A percentile compares a stretch with the other conserved stretches of the same genome.
Evolutionary conservation across 1,284 basidiomycete species (phyloP).

Genomic region (Tranzscheliella williamsii): DNA sequence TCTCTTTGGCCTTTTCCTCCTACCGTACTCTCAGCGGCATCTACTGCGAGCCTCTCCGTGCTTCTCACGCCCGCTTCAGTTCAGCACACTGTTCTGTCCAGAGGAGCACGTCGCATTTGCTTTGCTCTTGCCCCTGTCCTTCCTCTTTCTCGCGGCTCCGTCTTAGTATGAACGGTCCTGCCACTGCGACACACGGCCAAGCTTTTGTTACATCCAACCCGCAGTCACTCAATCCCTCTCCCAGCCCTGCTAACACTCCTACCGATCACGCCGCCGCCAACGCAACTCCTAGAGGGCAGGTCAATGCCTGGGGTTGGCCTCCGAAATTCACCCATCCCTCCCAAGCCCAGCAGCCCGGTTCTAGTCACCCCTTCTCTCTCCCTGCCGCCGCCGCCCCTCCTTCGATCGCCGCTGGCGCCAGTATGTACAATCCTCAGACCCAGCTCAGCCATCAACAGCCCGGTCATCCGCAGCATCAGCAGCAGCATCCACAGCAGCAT

Average conservation of each 20-base stretch:
- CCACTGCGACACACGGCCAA: constrained; percentile 30
- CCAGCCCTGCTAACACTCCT: constrained; percentile 12
- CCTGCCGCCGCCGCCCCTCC: constrained; percentile 16
- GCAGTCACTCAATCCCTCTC: constrained; percentile 9
- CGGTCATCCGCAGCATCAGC: constrained; percentile 11
- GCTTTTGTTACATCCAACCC: constrained; percentile 22
- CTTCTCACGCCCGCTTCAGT: too few relatives aligned
- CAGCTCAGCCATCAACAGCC: constrained; percentile 16
- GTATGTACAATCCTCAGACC: constrained; percentile 25
- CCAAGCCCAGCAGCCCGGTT: constrained; percentile 6
- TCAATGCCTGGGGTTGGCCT: constrained; percentile 48
- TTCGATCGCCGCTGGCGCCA: constrained; percentile 18
- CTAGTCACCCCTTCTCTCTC: constrained; percentile 12
- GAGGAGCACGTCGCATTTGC: not conserved
- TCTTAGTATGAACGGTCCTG: constrained; percentile 40
- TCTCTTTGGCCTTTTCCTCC: too few relatives aligned
- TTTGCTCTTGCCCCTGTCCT: not conserved
- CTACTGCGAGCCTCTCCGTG: too few relatives aligned
- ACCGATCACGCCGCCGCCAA: constrained; percentile 9
- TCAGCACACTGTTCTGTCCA: too few relatives aligned
- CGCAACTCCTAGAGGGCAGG: constrained; percentile 17
- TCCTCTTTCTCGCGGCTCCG: not conserved
- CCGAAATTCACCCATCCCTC: constrained; percentile 35
- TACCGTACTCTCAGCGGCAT: too few relatives aligned
- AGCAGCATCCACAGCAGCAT: constrained; percentile 19